phyloP scores from a whole-genome alignment of 306 rosid species.

The Abrus precatorius region DNA sequence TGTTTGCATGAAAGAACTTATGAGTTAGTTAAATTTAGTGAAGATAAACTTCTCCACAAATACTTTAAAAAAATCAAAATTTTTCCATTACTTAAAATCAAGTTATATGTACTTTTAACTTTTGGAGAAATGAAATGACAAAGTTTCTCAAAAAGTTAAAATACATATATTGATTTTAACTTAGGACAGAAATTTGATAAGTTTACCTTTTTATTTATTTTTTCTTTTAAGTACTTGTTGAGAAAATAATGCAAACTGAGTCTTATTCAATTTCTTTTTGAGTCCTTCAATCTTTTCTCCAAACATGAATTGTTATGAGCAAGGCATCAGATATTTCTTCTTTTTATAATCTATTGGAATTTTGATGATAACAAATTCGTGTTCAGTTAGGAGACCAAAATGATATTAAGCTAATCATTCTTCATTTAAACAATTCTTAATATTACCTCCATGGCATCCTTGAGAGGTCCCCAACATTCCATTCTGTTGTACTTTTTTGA shows the following conservation, averaged over 20 bases:
- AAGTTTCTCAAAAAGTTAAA: too few relatives aligned
- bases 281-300: not conserved
- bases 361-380: slow-evolving; percentile 9
- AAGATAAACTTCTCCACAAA: too few relatives aligned
- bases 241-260: too few relatives aligned
- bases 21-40: not conserved
- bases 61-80: too few relatives aligned
- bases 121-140: too few relatives aligned
- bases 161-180: too few relatives aligned
- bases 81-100: too few relatives aligned
- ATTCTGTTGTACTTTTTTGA: slow-evolving; percentile 74
- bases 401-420: slow-evolving; percentile 19
- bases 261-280: not conserved
- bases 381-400: not conserved
- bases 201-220: too few relatives aligned
- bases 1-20: not conserved
- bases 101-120: too few relatives aligned
- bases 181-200: too few relatives aligned
- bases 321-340: not conserved
- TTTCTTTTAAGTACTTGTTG: too few relatives aligned
- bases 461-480: slow-evolving; percentile 96
- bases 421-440: not conserved
- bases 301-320: not conserved
- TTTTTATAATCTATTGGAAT: not conserved
- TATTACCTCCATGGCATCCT: slow-evolving; percentile 80